A percentile compares a stretch with the other conserved stretches of the same genome.
These are phyloP conservation scores for Apiospora kogelbergensis DNA, from an alignment of 2,329 filamentous ascomycete genomes.

Conservation along the genomic window DNA sequence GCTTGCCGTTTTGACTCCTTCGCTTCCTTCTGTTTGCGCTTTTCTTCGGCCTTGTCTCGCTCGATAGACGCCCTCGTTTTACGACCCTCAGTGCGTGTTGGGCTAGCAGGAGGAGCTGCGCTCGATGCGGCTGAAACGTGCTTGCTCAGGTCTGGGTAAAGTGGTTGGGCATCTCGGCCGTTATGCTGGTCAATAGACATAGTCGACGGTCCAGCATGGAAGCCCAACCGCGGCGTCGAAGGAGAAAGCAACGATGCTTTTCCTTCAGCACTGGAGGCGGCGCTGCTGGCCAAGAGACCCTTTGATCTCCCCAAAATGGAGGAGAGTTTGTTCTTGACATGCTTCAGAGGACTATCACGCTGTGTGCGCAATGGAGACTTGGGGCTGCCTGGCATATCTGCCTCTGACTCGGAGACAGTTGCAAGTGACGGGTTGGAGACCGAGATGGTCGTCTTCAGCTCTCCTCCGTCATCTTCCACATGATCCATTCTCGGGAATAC, in stretches of 20 bases:
- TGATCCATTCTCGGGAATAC: slow-evolving; percentile 39
- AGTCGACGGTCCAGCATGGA: slow-evolving; percentile 45
- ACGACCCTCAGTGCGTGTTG: slow-evolving; percentile 42
- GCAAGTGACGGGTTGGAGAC: slow-evolving; percentile 55
- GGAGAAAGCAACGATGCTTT: slow-evolving; percentile 59
- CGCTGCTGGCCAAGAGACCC: slow-evolving; percentile 79
- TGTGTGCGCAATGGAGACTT: slow-evolving; percentile 54
- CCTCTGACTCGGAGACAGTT: slow-evolving; percentile 45
- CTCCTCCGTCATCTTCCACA: slow-evolving; percentile 30
- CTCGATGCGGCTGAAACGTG: slow-evolving; percentile 31
- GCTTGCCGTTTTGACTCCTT: slow-evolving; percentile 63
- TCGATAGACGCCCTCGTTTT: slow-evolving; percentile 60
- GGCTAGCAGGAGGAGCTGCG: slow-evolving; percentile 37
- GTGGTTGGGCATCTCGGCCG: slow-evolving; percentile 32
- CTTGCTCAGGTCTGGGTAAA: slow-evolving; percentile 48
- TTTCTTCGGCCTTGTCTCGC: slow-evolving; percentile 60
- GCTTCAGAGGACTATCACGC: slow-evolving; percentile 77
- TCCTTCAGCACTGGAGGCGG: slow-evolving; percentile 61
- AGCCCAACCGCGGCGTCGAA: slow-evolving; percentile 45
- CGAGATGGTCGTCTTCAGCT: slow-evolving; percentile 60
- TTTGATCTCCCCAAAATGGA: slow-evolving; percentile 88
- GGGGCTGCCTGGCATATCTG: slow-evolving; percentile 38
- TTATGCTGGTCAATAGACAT: slow-evolving; percentile 42
- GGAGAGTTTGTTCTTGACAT: slow-evolving; percentile 89
- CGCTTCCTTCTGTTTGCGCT: slow-evolving; percentile 58